Evolutionary conservation across 1,139 yeast genomes (phyloP), one percentile per base, ranked within the genome.

Genomic region (Suhomyces coccinellae): DNA sequence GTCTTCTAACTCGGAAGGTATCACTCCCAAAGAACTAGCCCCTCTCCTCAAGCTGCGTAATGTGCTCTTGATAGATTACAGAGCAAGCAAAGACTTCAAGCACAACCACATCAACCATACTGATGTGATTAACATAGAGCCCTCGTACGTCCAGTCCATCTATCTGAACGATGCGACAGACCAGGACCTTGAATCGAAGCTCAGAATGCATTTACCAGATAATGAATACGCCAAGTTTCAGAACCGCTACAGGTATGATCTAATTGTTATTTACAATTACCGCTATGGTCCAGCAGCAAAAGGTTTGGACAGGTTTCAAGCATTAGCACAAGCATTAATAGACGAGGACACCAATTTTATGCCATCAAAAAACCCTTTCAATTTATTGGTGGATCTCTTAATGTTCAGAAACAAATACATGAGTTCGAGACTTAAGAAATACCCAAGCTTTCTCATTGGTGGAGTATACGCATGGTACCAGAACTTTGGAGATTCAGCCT

Each of bases 51-150:
- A 44, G 9, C 37, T 31, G 29, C 22, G 52, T 32, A 55, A 56
- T 6, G 52, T 81, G 12, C 66, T 87, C 33, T 51, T 87, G 20
- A 73, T 90, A 17, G 97, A 90, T 59, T 74, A 82, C 36, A 71
- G 97, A 49, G 71, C 82, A 12, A 67, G 83, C 36, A 71, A 71
- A 20, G 83, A 79, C 35, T 87, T 75, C 61, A 75, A 79, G 37
- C 71, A 69, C 41, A 76, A 79, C 33, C 96, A 85, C 58, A 79
- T 90, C 28, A 72, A 75, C 16, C 66, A 75, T 30, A 61, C 67
- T 1, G 77, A 83, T 39, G 63, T 84, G 8, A 75, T 87, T 14
- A 85, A 90, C 58, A 77, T 89, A 12, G 95, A 87, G 46, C 96
- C 96, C 0, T 66, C 79, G 4, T 70, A 81, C 6, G 55, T 69